Conservation (phyloP, 73 alveolate species). For the Blepharisma stoltei region DNA sequence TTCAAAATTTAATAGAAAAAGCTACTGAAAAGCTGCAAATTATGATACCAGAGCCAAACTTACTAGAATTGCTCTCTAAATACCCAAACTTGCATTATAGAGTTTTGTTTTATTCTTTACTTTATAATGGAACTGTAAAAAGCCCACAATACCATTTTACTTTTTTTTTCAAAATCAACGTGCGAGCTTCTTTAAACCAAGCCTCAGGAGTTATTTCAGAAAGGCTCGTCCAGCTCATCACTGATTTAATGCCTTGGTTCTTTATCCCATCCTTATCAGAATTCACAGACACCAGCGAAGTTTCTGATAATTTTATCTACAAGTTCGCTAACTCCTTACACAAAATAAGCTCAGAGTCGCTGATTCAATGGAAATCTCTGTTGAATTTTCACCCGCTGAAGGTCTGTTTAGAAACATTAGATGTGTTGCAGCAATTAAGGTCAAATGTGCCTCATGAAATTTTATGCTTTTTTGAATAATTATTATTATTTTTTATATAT, state of each 20-base stretch:
- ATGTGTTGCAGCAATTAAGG: background rate
- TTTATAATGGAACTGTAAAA: background rate
- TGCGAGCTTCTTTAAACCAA: background rate
- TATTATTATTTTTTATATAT: too few relatives aligned
- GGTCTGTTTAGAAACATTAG: background rate
- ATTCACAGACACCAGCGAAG: background rate
- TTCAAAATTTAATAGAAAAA: background rate
- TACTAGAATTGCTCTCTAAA: background rate
- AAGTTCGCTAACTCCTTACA: background rate
- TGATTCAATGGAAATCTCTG: background rate
- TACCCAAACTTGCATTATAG: background rate
- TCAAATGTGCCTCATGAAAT: background rate
- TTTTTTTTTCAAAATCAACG: conserved; percentile 2
- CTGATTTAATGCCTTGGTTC: conserved; percentile 2
- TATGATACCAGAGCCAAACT: background rate
- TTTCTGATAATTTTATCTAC: background rate
- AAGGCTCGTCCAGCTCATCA: conserved; percentile 2
- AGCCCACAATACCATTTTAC: background rate
- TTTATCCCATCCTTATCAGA: background rate
- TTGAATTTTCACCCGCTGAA: background rate
- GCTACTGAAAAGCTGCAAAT: background rate
- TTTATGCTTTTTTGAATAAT: too few relatives aligned
- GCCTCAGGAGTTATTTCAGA: background rate
- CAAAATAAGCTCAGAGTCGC: background rate
- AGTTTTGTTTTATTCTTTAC: conserved; percentile 12